These are phyloP conservation scores for Eremothecium gossypii DNA, from an alignment of 1,139 yeast genomes.

Conservation along the genomic window DNA sequence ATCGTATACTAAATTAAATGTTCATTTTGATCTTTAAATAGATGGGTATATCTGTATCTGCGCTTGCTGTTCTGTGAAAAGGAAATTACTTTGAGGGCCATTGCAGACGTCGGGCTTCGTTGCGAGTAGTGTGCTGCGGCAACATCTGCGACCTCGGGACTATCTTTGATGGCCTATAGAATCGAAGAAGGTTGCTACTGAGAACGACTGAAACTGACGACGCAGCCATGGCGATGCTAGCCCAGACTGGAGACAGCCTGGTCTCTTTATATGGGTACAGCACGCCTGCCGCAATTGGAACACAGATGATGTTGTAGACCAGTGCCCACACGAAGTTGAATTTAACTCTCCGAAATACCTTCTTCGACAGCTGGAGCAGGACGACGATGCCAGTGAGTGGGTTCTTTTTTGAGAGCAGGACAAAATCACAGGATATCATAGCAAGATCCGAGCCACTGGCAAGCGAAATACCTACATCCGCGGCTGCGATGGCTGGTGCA, in stretches of 20 bases:
- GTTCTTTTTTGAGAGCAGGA: slow-evolving; percentile 33
- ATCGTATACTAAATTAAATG: no score
- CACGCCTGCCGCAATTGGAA: slow-evolving; percentile 59
- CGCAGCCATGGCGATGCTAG: slow-evolving; percentile 60
- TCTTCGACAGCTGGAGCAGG: slow-evolving; percentile 38
- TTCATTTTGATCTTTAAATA: no score
- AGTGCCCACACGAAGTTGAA: slow-evolving; percentile 51
- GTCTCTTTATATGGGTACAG: slow-evolving; percentile 47
- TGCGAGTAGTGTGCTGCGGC: no score
- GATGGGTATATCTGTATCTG: no score
- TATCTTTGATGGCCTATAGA: slow-evolving; percentile 35
- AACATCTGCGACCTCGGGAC: no score
- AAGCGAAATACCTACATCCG: slow-evolving; percentile 52
- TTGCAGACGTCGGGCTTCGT: no score
- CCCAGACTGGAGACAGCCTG: slow-evolving; percentile 53
- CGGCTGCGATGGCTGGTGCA: slow-evolving; percentile 52
- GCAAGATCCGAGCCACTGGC: slow-evolving; percentile 55
- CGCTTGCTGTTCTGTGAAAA: no score
- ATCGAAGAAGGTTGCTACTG: slow-evolving; percentile 44
- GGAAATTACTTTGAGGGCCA: no score
- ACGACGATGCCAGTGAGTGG: slow-evolving; percentile 44
- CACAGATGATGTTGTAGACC: slow-evolving; percentile 43
- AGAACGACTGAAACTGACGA: slow-evolving; percentile 49
- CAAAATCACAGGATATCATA: slow-evolving; percentile 49
- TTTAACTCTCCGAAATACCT: slow-evolving; percentile 44